Evolutionary conservation across 805 yeast genomes (phyloP), one percentile per base, ranked within the genome.

Genomic region (Lipomyces spencermartinsiae): DNA sequence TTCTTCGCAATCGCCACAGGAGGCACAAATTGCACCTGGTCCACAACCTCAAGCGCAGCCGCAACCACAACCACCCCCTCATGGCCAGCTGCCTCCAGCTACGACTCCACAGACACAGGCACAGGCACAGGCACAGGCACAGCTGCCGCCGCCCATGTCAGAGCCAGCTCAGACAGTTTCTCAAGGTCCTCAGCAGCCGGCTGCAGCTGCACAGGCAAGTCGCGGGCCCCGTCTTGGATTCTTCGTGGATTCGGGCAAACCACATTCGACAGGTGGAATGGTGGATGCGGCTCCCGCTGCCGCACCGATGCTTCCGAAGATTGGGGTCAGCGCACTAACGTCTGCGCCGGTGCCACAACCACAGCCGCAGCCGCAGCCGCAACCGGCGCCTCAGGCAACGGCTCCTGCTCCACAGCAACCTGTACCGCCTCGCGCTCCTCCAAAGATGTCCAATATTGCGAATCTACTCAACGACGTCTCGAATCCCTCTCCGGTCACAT

Each of bases 371-470:
- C 25, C 49, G 5, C 54, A 19, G 33, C 49, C 67, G 51, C 59
- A 34, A 8, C 53, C 16, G 34, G 34, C 62, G 55, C 31, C 63
- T 19, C 54, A 49, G 19, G 51, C 63, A 2, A 59, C 53, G 7
- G 22, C 62, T 6, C 58, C 61, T 16, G 57, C 46, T n/a, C 35
- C 22, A 8, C 62, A 9, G 58, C 62, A 16, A 22, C 25, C 65
- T 4, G 19, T 25, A 37, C 58, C 53, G 7, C 22, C 63, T 22
- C 61, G 65, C 8, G 51, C 66, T n/a, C 66, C 67, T 12, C 64
- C 70, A 16, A 62, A 57, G 58, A 63, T 46, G 59, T 63, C 70
- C 29, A 69, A 60, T 54, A 63, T 69, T 16, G 65, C 66, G 43
- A 61, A 62, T 39, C 49, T 69, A 60, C 43, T 69, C 61, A 68